These are phyloP conservation scores for Colletotrichum gloeosporioides DNA, from an alignment of 2,329 filamentous ascomycete species.

Conservation along the genomic window DNA sequence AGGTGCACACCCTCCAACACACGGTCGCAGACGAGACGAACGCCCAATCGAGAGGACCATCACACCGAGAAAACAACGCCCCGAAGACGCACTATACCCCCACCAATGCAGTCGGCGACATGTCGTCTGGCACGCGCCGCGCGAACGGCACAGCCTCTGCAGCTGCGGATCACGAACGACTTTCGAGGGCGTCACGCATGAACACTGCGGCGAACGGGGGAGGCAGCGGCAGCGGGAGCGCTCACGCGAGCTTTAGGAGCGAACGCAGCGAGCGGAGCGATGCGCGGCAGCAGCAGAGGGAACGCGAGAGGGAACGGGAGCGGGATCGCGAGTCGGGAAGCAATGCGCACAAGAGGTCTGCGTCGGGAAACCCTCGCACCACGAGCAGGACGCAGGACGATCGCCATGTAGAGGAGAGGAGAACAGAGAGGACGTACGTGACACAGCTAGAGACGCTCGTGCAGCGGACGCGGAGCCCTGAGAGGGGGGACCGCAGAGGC, in stretches of 20 bases:
- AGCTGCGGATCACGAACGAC: slow-evolving; percentile 37
- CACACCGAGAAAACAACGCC: background rate
- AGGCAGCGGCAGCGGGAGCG: slow-evolving; percentile 3
- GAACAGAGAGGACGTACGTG: slow-evolving; percentile 61
- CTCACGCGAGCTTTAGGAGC: slow-evolving; percentile 34
- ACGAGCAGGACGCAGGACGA: slow-evolving; percentile 49
- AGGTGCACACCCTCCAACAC: background rate
- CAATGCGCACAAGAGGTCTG: slow-evolving; percentile 59
- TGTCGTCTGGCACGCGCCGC: slow-evolving; percentile 50
- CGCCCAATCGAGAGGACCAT: background rate
- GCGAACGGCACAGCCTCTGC: slow-evolving; percentile 35
- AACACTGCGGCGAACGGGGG: slow-evolving; percentile 22
- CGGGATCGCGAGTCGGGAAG: slow-evolving; percentile 39
- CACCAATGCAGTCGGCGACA: slow-evolving; percentile 43
- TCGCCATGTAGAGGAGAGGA: slow-evolving; percentile 54
- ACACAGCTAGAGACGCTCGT: slow-evolving; percentile 69
- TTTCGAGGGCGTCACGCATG: slow-evolving; percentile 35
- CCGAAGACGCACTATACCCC: background rate
- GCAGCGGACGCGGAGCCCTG: slow-evolving; percentile 64
- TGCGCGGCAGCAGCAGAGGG: slow-evolving; percentile 10
- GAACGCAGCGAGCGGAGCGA: slow-evolving; percentile 27
- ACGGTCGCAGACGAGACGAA: background rate
- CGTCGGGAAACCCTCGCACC: slow-evolving; percentile 62
- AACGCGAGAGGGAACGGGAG: background rate
- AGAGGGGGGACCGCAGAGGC: slow-evolving; percentile 52